Evolutionary conservation across 768 basidiomycete species (phyloP).

Genomic region (Russula olivacea): DNA sequence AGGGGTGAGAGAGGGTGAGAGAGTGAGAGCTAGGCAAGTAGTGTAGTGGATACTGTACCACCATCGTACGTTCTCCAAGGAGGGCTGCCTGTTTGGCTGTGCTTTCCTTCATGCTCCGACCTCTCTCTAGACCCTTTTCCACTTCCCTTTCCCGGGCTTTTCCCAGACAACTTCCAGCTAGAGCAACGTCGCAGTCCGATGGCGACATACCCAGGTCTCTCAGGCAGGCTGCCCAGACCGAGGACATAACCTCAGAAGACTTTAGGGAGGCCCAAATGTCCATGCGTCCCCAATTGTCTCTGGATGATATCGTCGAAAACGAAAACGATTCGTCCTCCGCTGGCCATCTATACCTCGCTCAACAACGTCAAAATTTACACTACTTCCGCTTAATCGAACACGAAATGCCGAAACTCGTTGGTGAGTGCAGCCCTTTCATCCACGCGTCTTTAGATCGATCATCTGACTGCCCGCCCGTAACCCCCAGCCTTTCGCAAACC

Average conservation of each 20-base stretch:
- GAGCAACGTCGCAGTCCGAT: neutral
- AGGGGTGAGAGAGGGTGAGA: slow-evolving; percentile 13
- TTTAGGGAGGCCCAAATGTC: neutral
- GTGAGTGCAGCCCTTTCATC: slow-evolving; percentile 36
- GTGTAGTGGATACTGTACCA: slow-evolving; percentile 5
- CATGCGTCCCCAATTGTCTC: slow-evolving; percentile 9
- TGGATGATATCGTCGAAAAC: slow-evolving; percentile 35
- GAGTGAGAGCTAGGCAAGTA: neutral
- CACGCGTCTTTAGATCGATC: neutral
- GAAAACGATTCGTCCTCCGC: slow-evolving; percentile 62
- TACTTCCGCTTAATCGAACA: slow-evolving; percentile 84
- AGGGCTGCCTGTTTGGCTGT: slow-evolving; percentile 21
- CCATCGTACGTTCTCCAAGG: neutral
- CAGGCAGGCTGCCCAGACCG: slow-evolving; percentile 19
- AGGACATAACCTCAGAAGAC: slow-evolving; percentile 26
- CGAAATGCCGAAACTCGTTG: slow-evolving; percentile 81
- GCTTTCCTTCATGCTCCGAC: slow-evolving; percentile 11
- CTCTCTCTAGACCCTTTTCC: slow-evolving; percentile 28
- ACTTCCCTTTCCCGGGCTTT: slow-evolving; percentile 25
- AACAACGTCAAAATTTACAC: slow-evolving; percentile 67
- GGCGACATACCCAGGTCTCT: slow-evolving; percentile 11
- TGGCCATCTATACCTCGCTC: slow-evolving; percentile 67
- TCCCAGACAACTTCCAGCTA: slow-evolving; percentile 14
- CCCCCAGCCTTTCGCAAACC: slow-evolving; percentile 73
- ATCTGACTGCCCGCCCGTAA: neutral